phyloP scores from a whole-genome alignment of 129 eudicot species.

The Arctium minus region DNA sequence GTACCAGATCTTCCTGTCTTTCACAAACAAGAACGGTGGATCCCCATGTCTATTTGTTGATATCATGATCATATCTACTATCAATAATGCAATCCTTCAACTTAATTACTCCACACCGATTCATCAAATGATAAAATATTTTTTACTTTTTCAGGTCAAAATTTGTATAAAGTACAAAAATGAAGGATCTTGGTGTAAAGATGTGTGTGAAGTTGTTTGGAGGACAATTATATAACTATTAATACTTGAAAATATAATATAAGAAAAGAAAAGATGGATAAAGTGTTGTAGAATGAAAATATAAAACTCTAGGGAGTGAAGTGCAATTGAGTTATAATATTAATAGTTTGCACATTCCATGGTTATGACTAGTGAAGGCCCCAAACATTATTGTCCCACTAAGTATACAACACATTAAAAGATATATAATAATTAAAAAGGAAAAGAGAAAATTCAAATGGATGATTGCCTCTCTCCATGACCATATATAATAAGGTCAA shows the following conservation, averaged over 20 bases:
- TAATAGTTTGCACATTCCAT: conserved; percentile 30
- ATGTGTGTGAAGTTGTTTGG: conserved; percentile 9
- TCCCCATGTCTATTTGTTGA: background rate
- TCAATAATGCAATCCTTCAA: background rate
- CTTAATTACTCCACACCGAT: background rate
- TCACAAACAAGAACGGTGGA: background rate
- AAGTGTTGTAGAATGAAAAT: background rate
- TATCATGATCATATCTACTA: background rate
- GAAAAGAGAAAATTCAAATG: conserved; percentile 7
- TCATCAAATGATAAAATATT: background rate
- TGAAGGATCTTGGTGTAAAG: conserved; percentile 10
- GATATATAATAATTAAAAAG: background rate
- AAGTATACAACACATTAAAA: conserved; percentile 16
- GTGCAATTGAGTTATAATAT: conserved; percentile 20
- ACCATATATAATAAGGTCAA: background rate
- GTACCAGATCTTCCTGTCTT: background rate
- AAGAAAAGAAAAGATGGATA: conserved; percentile 3
- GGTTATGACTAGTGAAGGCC: conserved; percentile 18
- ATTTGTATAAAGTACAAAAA: background rate
- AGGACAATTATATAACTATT: conserved; percentile 1
- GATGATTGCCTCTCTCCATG: background rate
- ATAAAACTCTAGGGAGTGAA: conserved; percentile 21
- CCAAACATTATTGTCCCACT: conserved; percentile 32
- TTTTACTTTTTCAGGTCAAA: background rate
- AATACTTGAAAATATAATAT: background rate